phyloP scores from a whole-genome alignment of 768 basidiomycete species.

The Dioszegia aurantiaca region DNA sequence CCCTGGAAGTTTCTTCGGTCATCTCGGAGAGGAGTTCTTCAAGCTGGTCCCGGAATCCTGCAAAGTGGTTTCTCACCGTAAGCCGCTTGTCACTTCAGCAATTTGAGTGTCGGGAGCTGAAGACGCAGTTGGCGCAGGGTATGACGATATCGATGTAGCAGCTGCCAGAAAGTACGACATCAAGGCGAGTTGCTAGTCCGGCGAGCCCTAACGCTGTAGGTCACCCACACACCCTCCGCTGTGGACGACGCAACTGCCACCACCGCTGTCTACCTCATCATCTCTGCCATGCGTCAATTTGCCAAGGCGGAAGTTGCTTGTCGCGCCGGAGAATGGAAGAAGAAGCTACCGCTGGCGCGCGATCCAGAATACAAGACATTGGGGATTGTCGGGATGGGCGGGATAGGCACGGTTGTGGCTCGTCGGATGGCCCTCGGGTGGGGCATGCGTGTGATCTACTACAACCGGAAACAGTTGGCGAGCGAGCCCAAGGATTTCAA shows the following conservation, averaged over 20 bases:
- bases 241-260: conserved; percentile 83
- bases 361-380: conserved; percentile 51
- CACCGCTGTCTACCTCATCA: conserved; percentile 50
- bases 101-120: not conserved
- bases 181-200: conserved; percentile 8
- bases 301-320: conserved; percentile 21
- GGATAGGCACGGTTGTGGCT: conserved; percentile 52
- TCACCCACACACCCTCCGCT: conserved; percentile 85
- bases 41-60: conserved; percentile 9
- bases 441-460: conserved; percentile 81
- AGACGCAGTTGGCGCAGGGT: conserved; percentile 24
- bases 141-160: conserved; percentile 26
- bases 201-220: conserved; percentile 28
- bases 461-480: conserved; percentile 55
- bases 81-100: not conserved
- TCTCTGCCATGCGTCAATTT: conserved; percentile 38
- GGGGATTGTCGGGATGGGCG: conserved; percentile 55
- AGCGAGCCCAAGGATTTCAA: conserved; percentile 65
- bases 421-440: conserved; percentile 60
- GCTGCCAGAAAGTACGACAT: conserved; percentile 13
- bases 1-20: conserved; percentile 14
- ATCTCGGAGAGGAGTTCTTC: conserved; percentile 17
- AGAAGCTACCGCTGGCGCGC: conserved; percentile 27
- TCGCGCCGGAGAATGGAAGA: conserved; percentile 16
- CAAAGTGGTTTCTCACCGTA: conserved; percentile 17